Evolutionary conservation across 495 filamentous ascomycete species (phyloP), one percentile per base, ranked within the genome.

Genomic region (Hypoxylon trugodes): DNA sequence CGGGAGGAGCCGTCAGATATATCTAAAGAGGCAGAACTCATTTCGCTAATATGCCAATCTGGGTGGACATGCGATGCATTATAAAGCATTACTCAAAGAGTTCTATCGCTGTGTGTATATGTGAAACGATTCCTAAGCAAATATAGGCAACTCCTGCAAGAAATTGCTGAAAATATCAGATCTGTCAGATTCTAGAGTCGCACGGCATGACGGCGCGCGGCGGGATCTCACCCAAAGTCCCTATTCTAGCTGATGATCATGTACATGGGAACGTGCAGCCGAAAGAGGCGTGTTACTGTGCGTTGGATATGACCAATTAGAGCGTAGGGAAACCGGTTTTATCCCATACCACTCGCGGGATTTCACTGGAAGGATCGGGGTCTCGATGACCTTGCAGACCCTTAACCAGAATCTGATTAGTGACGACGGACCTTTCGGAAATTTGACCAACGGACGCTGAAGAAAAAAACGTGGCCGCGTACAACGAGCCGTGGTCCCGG

Each of bases 381-480:
- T 47, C 37, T 52, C 47, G 48, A 49, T 19, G 30, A 33, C 50
- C 43, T 37, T 62, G 59, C 50, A 45, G 45, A 43, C 62, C 42
- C 18, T 53, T 45, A 49, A 33, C 48, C 6, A 13, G 6, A 45
- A 64, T 38, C 54, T 53, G 53, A 30, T 16, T 40, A 55, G 36
- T 21, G 6, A 52, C n/a, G 48, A 36, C 54, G 61, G 61, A 37
- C 12, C 42, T 12, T 10, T 53, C 54, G 61, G 61, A 65, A 72
- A 53, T 64, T 50, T 55, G 43, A 60, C 22, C 28, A 9, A 13
- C 4, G 6, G 30, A 52, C 18, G 40, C 28, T n/a, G 22, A 6
- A 25, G 47, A 30, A 19, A 37, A 32, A 65, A 61, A n/a, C 58
- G 57, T 64, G 68, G 58, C 53, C 49, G 58, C 50, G 58, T 43